These are phyloP conservation scores for Sequoia sempervirens DNA, from an alignment of 75 land plant genomes.

Conservation along the genomic window DNA sequence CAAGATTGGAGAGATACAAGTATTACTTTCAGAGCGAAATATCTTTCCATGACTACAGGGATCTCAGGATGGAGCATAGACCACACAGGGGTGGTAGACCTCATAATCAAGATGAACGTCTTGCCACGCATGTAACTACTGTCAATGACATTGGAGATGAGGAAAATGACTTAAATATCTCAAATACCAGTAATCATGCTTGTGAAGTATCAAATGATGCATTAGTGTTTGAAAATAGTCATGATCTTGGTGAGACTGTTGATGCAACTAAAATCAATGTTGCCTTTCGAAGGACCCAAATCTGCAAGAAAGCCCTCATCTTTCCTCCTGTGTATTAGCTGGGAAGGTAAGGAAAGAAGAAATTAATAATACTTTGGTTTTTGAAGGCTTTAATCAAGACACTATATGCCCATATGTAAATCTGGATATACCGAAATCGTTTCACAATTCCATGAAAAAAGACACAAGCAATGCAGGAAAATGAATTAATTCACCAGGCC, in stretches of 20 bases:
- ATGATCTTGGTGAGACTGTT: not conserved
- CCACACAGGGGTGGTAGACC: no score
- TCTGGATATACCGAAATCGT: not conserved
- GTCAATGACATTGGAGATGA: constrained; percentile 18
- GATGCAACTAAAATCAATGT: not conserved
- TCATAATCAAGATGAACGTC: no score
- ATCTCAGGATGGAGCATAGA: no score
- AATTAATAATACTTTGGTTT: not conserved
- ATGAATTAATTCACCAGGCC: not conserved
- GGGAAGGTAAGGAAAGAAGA: not conserved
- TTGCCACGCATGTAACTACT: no score
- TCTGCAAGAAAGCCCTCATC: not conserved
- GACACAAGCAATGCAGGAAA: not conserved
- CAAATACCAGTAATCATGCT: not conserved
- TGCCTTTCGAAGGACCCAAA: not conserved
- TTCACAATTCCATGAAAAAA: not conserved
- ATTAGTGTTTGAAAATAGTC: not conserved
- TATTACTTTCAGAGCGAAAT: no score
- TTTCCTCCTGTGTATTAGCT: not conserved
- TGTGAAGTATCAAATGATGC: not conserved
- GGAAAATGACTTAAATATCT: constrained; percentile 3
- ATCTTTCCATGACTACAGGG: no score
- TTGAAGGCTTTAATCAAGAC: not conserved
- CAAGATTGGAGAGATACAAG: no score
- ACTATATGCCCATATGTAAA: not conserved